Evolutionary conservation across 169 alveolate species (phyloP).

Genomic region (Eimeria praecox): DNA sequence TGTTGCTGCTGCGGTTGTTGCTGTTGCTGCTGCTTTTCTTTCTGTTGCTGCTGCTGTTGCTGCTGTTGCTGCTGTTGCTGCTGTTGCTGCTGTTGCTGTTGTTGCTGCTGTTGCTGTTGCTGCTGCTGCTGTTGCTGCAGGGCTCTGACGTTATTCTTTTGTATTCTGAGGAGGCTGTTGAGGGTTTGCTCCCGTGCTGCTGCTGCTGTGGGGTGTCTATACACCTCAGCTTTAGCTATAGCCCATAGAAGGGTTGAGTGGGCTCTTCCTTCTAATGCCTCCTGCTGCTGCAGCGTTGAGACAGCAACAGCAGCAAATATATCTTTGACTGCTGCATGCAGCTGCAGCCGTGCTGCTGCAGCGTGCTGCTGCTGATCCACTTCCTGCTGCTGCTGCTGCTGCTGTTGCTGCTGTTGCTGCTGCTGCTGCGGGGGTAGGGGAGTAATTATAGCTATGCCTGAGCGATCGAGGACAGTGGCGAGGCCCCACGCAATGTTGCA

Average conservation of each 20-base stretch:
- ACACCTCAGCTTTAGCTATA: slow-evolving; percentile 28
- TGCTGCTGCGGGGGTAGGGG: background rate
- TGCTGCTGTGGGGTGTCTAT: slow-evolving; percentile 23
- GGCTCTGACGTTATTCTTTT: background rate
- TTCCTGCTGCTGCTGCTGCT: slow-evolving; percentile 24
- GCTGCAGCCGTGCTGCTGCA: slow-evolving; percentile 7
- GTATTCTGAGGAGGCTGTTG: background rate
- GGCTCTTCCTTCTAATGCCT: slow-evolving; percentile 13
- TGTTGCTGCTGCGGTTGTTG: background rate
- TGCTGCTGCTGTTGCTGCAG: slow-evolving; percentile 36
- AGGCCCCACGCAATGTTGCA: slow-evolving; percentile 49
- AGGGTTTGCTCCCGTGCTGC: background rate
- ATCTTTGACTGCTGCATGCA: slow-evolving; percentile 4
- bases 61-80: background rate
- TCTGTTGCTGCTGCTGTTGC: background rate
- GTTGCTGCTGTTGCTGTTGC: slow-evolving; percentile 35
- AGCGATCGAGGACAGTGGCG: background rate
- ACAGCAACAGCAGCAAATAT: slow-evolving; percentile 12
- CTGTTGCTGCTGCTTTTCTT: slow-evolving; percentile 24
- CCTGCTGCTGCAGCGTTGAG: background rate
- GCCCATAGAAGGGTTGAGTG: background rate
- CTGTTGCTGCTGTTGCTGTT: background rate
- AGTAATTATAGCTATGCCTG: background rate
- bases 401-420: slow-evolving; percentile 29
- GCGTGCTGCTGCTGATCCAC: background rate